Conservation (phyloP, 148 eudicot species). For the Tetragonia tetragonoides region DNA sequence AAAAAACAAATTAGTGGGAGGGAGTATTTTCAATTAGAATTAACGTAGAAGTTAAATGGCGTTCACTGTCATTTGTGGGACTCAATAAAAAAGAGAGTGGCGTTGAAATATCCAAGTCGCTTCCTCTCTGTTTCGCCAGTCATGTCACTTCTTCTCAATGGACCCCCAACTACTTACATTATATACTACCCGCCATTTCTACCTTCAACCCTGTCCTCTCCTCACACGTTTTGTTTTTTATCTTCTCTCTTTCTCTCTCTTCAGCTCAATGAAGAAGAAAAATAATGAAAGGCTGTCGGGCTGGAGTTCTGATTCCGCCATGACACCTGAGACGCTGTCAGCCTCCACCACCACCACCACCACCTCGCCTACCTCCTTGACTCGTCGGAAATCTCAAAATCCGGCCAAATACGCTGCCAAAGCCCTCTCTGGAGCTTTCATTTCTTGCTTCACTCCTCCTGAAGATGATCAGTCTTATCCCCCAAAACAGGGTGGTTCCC, state of each 20-base stretch:
- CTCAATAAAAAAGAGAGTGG: not conserved
- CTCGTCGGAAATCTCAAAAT: slow-evolving; percentile 30
- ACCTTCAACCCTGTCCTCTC: not conserved
- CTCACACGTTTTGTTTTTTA: slow-evolving; percentile 8
- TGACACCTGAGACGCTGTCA: slow-evolving; percentile 28
- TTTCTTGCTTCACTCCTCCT: slow-evolving; percentile 74
- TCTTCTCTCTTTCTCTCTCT: slow-evolving; percentile 8
- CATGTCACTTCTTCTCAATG: not conserved
- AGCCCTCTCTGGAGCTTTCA: slow-evolving; percentile 54
- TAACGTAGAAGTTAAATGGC: not conserved
- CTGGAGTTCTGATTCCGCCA: slow-evolving; percentile 25
- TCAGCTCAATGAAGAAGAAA: slow-evolving; percentile 5
- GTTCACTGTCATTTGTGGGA: not conserved
- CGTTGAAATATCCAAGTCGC: slow-evolving; percentile 19
- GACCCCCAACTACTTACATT: not conserved
- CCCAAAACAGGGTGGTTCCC: slow-evolving; percentile 6
- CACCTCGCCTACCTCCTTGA: slow-evolving; percentile 27
- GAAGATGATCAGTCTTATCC: slow-evolving; percentile 20
- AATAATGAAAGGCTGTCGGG: slow-evolving; percentile 9
- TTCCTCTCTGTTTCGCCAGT: not conserved
- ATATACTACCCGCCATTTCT: slow-evolving; percentile 33
- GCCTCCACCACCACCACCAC: slow-evolving; percentile 27
- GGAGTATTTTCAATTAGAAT: not conserved
- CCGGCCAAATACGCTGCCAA: slow-evolving; percentile 47
- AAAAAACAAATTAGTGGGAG: no score